phyloP scores from a whole-genome alignment of 2,329 filamentous ascomycete genomes.

The Exophiala oligosperma region DNA sequence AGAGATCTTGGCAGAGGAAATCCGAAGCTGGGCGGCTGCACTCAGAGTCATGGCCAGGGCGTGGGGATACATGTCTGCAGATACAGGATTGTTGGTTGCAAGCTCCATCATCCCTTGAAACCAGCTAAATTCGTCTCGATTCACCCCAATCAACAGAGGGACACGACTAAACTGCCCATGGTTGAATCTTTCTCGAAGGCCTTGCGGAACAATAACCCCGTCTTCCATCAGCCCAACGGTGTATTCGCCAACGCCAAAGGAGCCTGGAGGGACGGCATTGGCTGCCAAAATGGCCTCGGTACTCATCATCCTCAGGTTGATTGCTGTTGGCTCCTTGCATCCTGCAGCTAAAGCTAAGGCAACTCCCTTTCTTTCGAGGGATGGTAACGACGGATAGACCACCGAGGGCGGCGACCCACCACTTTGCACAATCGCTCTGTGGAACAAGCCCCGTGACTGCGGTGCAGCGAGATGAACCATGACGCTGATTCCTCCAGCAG shows the following conservation, averaged over 20 bases:
- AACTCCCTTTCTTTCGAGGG: background rate
- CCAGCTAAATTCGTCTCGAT: constrained; percentile 9
- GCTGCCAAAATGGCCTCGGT: background rate
- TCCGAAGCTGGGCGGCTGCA: background rate
- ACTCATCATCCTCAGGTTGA: background rate
- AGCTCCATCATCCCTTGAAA: constrained; percentile 8
- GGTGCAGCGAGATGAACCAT: constrained; percentile 3
- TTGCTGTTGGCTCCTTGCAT: constrained; percentile 1
- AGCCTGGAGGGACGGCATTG: background rate
- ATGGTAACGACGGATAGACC: background rate
- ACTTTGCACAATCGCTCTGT: constrained; percentile 5
- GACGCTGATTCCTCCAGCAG: constrained; percentile 10
- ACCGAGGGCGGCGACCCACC: constrained; percentile 3
- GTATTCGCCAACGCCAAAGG: constrained; percentile 2
- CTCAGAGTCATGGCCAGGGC: background rate
- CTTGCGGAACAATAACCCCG: constrained; percentile 1
- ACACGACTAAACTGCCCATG: background rate
- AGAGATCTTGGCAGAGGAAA: background rate
- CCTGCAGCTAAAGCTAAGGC: constrained; percentile 1
- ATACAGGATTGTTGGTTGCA: background rate
- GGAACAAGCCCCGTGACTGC: background rate
- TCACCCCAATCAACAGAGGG: constrained; percentile 2
- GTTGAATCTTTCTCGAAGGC: background rate
- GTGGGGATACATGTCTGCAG: constrained; percentile 4
- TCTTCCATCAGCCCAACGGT: constrained; percentile 2